phyloP scores from a whole-genome alignment of 768 basidiomycete species.

The Postia placenta region DNA sequence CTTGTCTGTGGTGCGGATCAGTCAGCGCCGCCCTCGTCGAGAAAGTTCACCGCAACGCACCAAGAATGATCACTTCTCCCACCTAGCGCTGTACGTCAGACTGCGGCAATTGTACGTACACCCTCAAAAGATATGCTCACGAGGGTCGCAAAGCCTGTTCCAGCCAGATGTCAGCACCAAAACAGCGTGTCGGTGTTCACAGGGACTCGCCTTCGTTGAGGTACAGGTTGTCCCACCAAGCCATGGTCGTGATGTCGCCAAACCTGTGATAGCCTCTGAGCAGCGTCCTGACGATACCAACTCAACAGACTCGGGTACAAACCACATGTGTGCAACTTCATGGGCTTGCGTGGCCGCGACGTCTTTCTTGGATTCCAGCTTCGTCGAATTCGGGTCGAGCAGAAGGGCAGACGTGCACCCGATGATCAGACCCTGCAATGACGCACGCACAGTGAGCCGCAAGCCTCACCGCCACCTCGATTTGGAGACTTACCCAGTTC shows the following conservation, averaged over 20 bases:
- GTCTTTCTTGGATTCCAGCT: slow-evolving; percentile 68
- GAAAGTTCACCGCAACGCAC: too few species aligned
- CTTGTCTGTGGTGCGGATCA: too few species aligned
- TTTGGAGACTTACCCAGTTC: slow-evolving; percentile 56
- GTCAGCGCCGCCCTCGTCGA: too few species aligned
- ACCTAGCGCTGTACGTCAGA: too few species aligned
- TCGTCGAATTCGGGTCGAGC: slow-evolving; percentile 69
- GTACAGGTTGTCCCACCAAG: slow-evolving; percentile 87
- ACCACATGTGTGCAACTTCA: slow-evolving; percentile 86
- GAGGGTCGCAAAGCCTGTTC: slow-evolving; percentile 84
- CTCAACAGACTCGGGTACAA: too few species aligned
- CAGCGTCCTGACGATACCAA: too few species aligned
- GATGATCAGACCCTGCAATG: slow-evolving; percentile 13
- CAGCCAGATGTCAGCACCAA: too few species aligned
- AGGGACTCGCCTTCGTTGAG: slow-evolving; percentile 70
- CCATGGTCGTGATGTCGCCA: slow-evolving; percentile 92
- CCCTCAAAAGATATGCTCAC: too few species aligned
- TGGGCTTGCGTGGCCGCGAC: slow-evolving; percentile 77
- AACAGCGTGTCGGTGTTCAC: too few species aligned
- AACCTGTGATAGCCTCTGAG: slow-evolving; percentile 60
- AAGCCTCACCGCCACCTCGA: too few species aligned
- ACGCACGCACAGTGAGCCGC: too few species aligned
- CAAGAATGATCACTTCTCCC: slow-evolving; percentile 83
- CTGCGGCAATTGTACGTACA: too few species aligned
- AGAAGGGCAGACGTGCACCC: slow-evolving; percentile 84